Conservation (phyloP, 257 asterid species). For the Salvia splendens region DNA sequence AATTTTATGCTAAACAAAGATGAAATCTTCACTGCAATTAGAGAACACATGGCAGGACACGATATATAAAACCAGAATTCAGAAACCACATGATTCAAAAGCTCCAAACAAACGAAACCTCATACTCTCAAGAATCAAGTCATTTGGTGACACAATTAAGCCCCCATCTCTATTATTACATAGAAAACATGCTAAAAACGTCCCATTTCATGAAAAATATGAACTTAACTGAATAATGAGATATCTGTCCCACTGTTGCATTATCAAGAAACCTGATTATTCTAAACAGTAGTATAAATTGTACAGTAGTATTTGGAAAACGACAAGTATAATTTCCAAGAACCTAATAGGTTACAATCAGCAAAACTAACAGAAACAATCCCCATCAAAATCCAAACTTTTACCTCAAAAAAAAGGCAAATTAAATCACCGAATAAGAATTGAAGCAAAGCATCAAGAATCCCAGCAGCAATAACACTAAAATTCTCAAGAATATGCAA, state of each 20-base stretch:
- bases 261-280: constrained; percentile 19
- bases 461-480: constrained; percentile 31
- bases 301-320: too few species aligned
- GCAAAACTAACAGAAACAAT: constrained; percentile 8
- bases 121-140: constrained; percentile 2
- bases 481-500: constrained; percentile 20
- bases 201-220: too few species aligned
- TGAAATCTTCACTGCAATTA: not conserved
- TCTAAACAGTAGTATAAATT: not conserved
- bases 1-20: not conserved
- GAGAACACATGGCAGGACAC: too few species aligned
- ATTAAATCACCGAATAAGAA: constrained; percentile 17
- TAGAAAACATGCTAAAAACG: too few species aligned
- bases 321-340: too few species aligned
- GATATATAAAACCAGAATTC: not conserved
- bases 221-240: not conserved
- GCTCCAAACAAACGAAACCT: too few species aligned
- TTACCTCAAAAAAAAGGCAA: not conserved
- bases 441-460: constrained; percentile 24
- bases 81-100: not conserved
- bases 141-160: constrained; percentile 13
- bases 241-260: not conserved
- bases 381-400: constrained; percentile 5
- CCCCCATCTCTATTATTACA: too few species aligned
- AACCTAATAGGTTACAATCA: not conserved